Evolutionary conservation across 1,284 basidiomycete genomes (phyloP), one percentile per base, ranked within the genome.

Genomic region (Malassezia yamatoensis): DNA sequence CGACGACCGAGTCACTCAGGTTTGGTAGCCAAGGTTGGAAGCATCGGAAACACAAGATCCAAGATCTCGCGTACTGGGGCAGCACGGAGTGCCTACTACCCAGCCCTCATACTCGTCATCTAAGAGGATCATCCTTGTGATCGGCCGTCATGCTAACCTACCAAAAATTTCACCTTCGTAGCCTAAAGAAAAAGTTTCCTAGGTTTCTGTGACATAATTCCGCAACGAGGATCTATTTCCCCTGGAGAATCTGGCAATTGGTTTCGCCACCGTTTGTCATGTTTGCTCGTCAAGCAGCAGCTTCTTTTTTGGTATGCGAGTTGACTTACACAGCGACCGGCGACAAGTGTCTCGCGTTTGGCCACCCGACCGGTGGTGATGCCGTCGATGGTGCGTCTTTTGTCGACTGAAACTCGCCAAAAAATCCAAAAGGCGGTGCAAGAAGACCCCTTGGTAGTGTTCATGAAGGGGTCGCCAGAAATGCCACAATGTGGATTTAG

Each of bases 401-500:
- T 81, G 16, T 77, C 77, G 7, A 73, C 73, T 21, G 75, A 79
- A 48, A 77, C 77, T 13, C 69, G 77, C 45, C 74, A 76, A 61
- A 76, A 78, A 60, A 80, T 81, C 59, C 78, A 80, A 60, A 61
- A 70, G 54, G 79, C 52, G 7, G 82, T 90, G 36, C 78, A 81
- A 10, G 75, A 80, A 2, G 83, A 82, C 59, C 87, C 88, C 0
- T 80, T 93, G 5, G 90, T 94, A 15, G 78, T 94, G 11, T 94
- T 94, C 79, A 93, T 94, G 89, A 94, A 94, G 77, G 89, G 85
- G 35, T 84, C 82, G 0, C 85, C 84, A 1, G 79, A 82, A n/a
- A 64, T 77, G 42, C 85, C 85, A 11, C 82, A 84, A 72, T 86
- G 85, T 69, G 85, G 94, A 18, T 98, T 96, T 81, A 93, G 89